Evolutionary conservation across 2,329 filamentous ascomycete species (phyloP).

Genomic region (Neospermospora avenae): DNA sequence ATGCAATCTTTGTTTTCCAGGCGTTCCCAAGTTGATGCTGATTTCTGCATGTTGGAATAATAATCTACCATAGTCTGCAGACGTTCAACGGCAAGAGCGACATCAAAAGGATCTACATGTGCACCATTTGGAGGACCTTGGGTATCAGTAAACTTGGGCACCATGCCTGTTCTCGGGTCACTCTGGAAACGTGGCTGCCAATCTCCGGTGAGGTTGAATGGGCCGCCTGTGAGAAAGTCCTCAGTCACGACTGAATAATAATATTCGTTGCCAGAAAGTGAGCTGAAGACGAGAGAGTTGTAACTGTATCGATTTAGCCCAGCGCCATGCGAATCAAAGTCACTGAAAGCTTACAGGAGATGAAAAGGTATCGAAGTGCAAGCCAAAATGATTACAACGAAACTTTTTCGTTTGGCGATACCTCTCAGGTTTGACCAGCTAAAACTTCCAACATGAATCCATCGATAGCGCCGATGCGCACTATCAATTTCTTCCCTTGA

Average conservation of each 20-base stretch:
- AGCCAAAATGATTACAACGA: background rate
- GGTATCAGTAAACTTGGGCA: too few species aligned
- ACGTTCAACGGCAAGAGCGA: background rate
- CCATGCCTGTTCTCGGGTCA: too few species aligned
- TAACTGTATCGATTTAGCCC: conserved; percentile 2
- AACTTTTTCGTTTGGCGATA: background rate
- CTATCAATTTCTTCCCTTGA: background rate
- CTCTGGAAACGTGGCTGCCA: background rate
- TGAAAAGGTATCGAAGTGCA: background rate
- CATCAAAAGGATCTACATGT: too few species aligned
- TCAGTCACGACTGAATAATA: conserved; percentile 14
- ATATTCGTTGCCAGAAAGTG: conserved; percentile 10
- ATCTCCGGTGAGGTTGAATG: conserved; percentile 13
- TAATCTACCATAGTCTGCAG: conserved; percentile 6
- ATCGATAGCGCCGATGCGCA: background rate
- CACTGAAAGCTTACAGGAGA: background rate
- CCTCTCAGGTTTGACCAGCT: background rate
- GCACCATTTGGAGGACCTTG: too few species aligned
- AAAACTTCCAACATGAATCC: background rate
- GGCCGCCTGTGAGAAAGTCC: conserved; percentile 10
- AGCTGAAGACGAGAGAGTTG: conserved; percentile 14
- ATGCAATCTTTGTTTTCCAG: conserved; percentile 14
- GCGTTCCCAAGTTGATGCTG: conserved; percentile 11
- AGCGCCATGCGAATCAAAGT: background rate
- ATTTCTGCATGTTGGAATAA: conserved; percentile 7